Conservation (phyloP, 805 yeast genomes). For the Suhomyces kilbournensis region DNA sequence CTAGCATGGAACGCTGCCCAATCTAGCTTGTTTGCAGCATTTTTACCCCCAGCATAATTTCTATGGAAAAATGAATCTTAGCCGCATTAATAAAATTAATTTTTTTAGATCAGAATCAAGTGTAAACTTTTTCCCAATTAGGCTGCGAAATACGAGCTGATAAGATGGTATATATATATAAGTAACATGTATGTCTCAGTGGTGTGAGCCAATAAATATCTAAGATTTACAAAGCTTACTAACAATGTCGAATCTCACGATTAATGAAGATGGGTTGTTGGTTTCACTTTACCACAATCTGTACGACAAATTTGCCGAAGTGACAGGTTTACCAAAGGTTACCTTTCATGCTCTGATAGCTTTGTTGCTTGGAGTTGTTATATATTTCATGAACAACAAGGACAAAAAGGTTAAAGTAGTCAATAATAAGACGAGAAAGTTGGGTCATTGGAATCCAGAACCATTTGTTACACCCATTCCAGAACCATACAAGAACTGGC, state of each 20-base stretch:
- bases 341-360: background rate
- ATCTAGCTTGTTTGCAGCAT: slow-evolving; percentile 71
- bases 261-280: slow-evolving; percentile 1
- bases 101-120: background rate
- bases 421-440: slow-evolving; percentile 42
- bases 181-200: background rate
- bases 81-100: background rate
- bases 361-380: background rate
- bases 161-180: background rate
- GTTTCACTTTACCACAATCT: slow-evolving; percentile 2
- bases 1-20: slow-evolving; percentile 67
- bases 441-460: slow-evolving; percentile 56
- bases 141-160: slow-evolving; percentile 7
- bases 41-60: slow-evolving; percentile 84
- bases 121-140: slow-evolving; percentile 11
- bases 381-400: background rate
- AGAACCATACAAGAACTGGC: slow-evolving; percentile 47
- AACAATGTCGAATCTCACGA: background rate
- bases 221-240: too few relatives aligned
- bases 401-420: background rate
- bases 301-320: slow-evolving; percentile 2
- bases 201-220: background rate
- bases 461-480: slow-evolving; percentile 50
- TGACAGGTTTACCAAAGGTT: slow-evolving; percentile 1
- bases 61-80: background rate